phyloP scores from a whole-genome alignment of 108 stramenopile genomes.

The Conticribra weissflogii region DNA sequence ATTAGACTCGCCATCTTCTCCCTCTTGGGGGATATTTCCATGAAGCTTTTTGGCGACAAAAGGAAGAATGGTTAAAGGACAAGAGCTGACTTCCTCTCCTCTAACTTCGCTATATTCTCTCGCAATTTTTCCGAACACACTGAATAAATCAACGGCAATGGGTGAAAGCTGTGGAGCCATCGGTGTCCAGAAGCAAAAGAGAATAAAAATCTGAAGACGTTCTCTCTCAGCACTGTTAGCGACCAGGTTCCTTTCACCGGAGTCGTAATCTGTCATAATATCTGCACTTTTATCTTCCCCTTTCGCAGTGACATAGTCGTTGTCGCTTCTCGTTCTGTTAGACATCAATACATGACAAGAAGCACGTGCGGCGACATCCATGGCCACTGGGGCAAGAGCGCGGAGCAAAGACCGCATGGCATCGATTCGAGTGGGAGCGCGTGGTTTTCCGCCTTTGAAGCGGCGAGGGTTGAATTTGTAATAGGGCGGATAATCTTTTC shows the following conservation, averaged over 20 bases:
- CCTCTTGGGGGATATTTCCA: too few relatives aligned
- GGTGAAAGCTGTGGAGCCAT: slow-evolving; percentile 82
- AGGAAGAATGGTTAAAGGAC: slow-evolving; percentile 39
- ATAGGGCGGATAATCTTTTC: slow-evolving; percentile 6
- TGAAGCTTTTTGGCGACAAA: slow-evolving; percentile 32
- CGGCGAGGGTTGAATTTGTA: slow-evolving; percentile 29
- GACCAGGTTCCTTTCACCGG: not conserved
- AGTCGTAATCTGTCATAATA: slow-evolving; percentile 10
- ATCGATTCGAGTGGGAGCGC: slow-evolving; percentile 54
- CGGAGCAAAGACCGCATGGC: slow-evolving; percentile 71
- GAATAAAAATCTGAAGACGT: slow-evolving; percentile 43
- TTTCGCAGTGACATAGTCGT: slow-evolving; percentile 1
- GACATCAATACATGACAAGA: slow-evolving; percentile 41
- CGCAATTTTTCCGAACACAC: not conserved
- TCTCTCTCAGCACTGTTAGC: slow-evolving; percentile 11
- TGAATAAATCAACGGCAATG: slow-evolving; percentile 68
- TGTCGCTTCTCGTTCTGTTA: slow-evolving; percentile 3
- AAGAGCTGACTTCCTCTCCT: slow-evolving; percentile 11
- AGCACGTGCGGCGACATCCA: slow-evolving; percentile 70
- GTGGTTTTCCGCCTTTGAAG: slow-evolving; percentile 39
- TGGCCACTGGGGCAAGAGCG: slow-evolving; percentile 70
- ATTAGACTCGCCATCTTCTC: slow-evolving; percentile 21
- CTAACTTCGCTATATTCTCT: not conserved
- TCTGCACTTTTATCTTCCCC: not conserved
- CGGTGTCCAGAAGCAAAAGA: slow-evolving; percentile 80